Base-by-base conservation (phyloP, 2,329 filamentous ascomycete genomes). In the Claviceps monticola region DNA sequence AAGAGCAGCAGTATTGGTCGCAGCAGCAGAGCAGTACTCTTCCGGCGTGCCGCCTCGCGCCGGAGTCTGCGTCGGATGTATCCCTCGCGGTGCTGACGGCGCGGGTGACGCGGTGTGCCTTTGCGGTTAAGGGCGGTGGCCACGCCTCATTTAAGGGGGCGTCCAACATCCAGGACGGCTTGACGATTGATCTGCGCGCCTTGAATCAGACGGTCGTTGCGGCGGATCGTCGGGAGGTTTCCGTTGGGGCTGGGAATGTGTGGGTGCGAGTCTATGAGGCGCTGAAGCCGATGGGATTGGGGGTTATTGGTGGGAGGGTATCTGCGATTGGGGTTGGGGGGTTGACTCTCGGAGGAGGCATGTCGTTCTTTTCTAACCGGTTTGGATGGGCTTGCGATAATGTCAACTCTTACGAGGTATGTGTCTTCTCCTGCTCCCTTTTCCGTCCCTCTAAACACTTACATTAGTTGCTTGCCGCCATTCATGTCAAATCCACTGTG, bases 101-200 rank as follows among this genome's bases (percentile, higher is more conserved):
- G 17, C 59, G 58, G 21, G 57, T 56, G 21, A 62, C 58, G 3
- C 52, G 55, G 13, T 65, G 64, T 56, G 56, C 59, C 26, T 67
- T 66, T 48, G 61, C 64, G 9, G 58, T 66, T 34, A 64, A 64
- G 53, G 59, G 60, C 14, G 65, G 64, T 36, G 66, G 65, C n/a
- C 66, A 68, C 38, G 56, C 61, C 2, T 53, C 62, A 5, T 64
- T 62, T 46, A 50, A 57, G 2, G 61, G 61, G 6, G 56, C 58
- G 2, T 64, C 58, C 11, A 65, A 61, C 44, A 61, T 62, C 37
- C 44, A 61, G 7, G 57, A 54, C 19, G 64, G 62, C 36, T 47
- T 66, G 49, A 61, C 61, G 4, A 56, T 66, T 29, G 62, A 64
- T 42, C 53, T 64, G 26, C 45, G 47, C 19, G 29, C 51, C 13